Base-by-base conservation (phyloP, 2,329 filamentous ascomycete genomes). In the Rhynchosporium secalis region DNA sequence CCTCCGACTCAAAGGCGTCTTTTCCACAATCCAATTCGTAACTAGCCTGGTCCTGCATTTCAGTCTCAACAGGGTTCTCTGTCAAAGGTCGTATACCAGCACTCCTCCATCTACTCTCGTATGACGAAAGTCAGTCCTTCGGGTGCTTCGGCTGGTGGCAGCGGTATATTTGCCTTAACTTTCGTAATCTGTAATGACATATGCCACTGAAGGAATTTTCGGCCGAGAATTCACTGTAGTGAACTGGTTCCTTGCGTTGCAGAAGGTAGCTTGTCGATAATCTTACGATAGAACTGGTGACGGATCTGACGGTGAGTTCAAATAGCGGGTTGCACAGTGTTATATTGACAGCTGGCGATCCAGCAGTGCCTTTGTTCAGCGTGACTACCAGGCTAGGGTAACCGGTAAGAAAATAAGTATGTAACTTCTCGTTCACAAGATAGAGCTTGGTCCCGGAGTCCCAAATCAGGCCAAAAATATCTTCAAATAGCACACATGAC, bases 121-220 rank as follows among this genome's bases (percentile, higher is more conserved):
- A 62, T 64, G n/a, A 45, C 13, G 28, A 52, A 58, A 15, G 60
- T 46, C 6, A 47, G 10, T 7, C 46, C 28, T 47, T 48, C 47
- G 3, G 49, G 26, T 15, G 31, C 31, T 8, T 52, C 47, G 5
- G 13, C 31, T 8, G 48, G 46, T 3, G 56, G 29, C 8, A n/a
- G 26, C 4, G 13, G 31, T 38, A 58, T 78, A 78, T 1, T 71
- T 68, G 3, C 67, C 65, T 20, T 20, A 20, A 15, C 75, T 73
- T 62, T 78, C 76, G 61, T 77, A 78, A 66, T 78, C 75, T 33
- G 71, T 75, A 26, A 65, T 62, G 0, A 65, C 48, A 13, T 67
- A 69, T 31, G 73, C 72, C 65, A 77, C 76, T 78, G 76, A 33
- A 78, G 68, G 60, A 78, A 77, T 3, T 70, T 68, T 56, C 76